Base-by-base conservation (phyloP, 2,329 filamentous ascomycete species). In the Stemphylium lycopersici region DNA sequence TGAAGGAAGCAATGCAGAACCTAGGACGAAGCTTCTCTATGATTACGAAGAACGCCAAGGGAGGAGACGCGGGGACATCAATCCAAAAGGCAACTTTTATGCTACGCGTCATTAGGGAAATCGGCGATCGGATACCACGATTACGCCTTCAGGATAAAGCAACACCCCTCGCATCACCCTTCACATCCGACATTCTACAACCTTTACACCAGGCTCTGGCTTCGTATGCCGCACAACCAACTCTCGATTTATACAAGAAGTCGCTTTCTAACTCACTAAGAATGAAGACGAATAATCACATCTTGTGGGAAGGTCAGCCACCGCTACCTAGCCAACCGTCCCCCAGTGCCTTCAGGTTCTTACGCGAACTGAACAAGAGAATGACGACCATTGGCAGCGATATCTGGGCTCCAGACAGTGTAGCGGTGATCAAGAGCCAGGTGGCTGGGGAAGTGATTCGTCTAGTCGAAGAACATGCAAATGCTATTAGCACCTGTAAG, bases 251-350 rank as follows among this genome's bases (percentile, higher is more conserved):
- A 16, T 76, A 71, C 46, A 55, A 31, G 74, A 82, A 47, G 69
- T 80, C 46, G 79, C 63, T 87, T 46, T 62, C 73, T 1, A 70
- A 71, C n/a, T 68, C 69, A 3, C 71, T 77, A 0, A 71, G 83
- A 36, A 73, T 78, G 1, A 82, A 77, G 49, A 81, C 90, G 0
- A 80, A 82, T 2, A 87, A 88, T 6, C 82, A 87, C 46, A 81
- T 84, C 0, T 79, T 97, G 0, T 97, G 93, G 93, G 91, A 96
- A 70, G 90, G 90, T 0, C 80, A 84, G 33, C 90, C 90, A 0
- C 80, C 85, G 22, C 72, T 96, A 37, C 93, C 93, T 0, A 81
- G 86, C 5, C 90, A 95, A 66, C 91, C 91, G 1, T 93, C 91
- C 0, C 87, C 90, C 0, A 81, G 82, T 16, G 79, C 86, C 0